Conservation (phyloP, 805 yeast genomes). For the Cyberlindnera americana region DNA sequence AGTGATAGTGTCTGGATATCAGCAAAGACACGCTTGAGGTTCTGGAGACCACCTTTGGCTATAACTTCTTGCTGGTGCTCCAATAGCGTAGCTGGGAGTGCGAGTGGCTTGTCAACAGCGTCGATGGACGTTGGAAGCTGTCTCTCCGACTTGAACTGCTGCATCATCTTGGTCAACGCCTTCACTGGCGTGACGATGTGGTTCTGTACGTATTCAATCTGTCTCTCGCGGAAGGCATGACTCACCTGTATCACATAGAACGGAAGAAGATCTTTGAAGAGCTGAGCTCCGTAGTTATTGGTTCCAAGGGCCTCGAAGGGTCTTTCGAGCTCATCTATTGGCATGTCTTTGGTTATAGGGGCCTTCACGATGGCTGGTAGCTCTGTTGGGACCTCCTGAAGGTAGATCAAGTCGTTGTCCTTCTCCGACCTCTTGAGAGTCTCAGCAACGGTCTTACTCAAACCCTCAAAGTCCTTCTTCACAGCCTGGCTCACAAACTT, state of each 20-base stretch:
- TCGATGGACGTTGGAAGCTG: conserved; percentile 64
- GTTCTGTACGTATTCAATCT: conserved; percentile 45
- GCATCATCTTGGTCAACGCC: conserved; percentile 42
- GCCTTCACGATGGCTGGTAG: conserved; percentile 45
- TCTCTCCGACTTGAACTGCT: conserved; percentile 41
- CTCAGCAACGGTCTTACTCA: conserved; percentile 42
- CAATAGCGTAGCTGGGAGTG: conserved; percentile 54
- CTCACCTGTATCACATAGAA: conserved; percentile 61
- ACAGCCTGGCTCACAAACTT: conserved; percentile 42
- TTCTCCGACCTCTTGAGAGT: conserved; percentile 55
- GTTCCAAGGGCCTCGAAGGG: conserved; percentile 28
- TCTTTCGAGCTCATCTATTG: conserved; percentile 34
- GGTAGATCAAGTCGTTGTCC: conserved; percentile 79
- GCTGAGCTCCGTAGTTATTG: conserved; percentile 25
- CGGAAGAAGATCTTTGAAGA: conserved; percentile 69
- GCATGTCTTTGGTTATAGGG: conserved; percentile 50
- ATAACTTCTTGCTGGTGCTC: conserved; percentile 53
- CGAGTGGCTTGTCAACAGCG: conserved; percentile 48
- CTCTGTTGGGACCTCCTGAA: conserved; percentile 57
- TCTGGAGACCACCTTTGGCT: conserved; percentile 47
- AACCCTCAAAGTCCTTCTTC: conserved; percentile 48
- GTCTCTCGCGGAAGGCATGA: conserved; percentile 64
- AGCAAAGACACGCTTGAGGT: conserved; percentile 38
- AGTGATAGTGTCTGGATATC: conserved; percentile 44
- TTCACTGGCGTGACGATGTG: conserved; percentile 46